These are phyloP conservation scores for Phytophthora agathidicida DNA, from an alignment of 352 stramenopile species.

Conservation along the genomic window DNA sequence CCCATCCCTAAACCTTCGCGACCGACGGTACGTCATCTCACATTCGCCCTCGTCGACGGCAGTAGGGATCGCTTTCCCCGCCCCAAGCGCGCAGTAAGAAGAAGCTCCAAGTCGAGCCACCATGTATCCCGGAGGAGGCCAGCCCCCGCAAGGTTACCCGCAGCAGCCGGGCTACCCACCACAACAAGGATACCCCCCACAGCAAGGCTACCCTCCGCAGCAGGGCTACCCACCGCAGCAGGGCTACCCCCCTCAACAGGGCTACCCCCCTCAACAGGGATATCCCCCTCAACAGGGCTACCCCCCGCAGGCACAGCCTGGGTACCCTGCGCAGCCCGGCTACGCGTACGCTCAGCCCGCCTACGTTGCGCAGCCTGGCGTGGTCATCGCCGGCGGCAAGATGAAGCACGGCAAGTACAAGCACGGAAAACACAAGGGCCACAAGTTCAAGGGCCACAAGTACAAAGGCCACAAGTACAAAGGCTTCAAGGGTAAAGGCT, in stretches of 20 bases:
- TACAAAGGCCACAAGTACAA: slow-evolving; percentile 33
- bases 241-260: slow-evolving; percentile 43
- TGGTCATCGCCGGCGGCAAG: slow-evolving; percentile 32
- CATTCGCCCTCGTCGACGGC: too few species aligned
- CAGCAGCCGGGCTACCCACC: slow-evolving; percentile 43
- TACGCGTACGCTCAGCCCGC: slow-evolving; percentile 39
- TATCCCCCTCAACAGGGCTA: slow-evolving; percentile 45
- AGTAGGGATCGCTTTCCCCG: too few species aligned
- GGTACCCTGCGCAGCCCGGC: slow-evolving; percentile 40
- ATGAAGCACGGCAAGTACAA: slow-evolving; percentile 53
- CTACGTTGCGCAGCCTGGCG: slow-evolving; percentile 44
- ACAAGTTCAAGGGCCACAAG: slow-evolving; percentile 42
- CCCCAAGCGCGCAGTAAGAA: too few species aligned
- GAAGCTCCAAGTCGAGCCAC: slow-evolving; percentile 4
- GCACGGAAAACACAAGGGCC: slow-evolving; percentile 38
- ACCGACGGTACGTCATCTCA: too few species aligned
- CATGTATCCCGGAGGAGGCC: slow-evolving; percentile 34
- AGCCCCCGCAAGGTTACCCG: slow-evolving; percentile 34
- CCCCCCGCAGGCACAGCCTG: slow-evolving; percentile 34
- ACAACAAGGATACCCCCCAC: slow-evolving; percentile 25
- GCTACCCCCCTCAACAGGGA: slow-evolving; percentile 40
- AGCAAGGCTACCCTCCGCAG: slow-evolving; percentile 21
- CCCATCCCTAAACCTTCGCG: too few species aligned
- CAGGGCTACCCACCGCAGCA: slow-evolving; percentile 19
- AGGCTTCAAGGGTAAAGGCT: slow-evolving; percentile 36